These are phyloP conservation scores for Elongisporangium prolatum DNA, from an alignment of 352 stramenopile genomes.

Conservation along the genomic window DNA sequence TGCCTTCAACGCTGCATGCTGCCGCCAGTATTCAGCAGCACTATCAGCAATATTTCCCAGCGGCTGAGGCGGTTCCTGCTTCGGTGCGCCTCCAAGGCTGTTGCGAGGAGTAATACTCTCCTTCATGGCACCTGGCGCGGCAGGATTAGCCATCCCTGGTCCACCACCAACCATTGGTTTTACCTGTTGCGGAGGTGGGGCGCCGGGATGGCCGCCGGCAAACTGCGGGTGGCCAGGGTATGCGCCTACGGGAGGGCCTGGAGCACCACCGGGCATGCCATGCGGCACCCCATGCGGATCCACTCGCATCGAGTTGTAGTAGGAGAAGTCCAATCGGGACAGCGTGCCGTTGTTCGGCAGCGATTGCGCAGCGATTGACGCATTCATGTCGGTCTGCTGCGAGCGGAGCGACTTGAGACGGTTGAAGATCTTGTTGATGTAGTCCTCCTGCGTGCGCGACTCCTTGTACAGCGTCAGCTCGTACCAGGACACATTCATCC, in stretches of 20 bases:
- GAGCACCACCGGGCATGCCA: constrained; percentile 11
- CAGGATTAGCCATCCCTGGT: constrained; percentile 14
- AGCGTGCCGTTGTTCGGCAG: constrained; percentile 71
- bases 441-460: constrained; percentile 78
- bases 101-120: constrained; percentile 16
- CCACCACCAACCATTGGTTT: constrained; percentile 8
- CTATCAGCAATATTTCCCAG: constrained; percentile 28
- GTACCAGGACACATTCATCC: constrained; percentile 87
- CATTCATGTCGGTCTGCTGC: constrained; percentile 72
- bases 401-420: constrained; percentile 68
- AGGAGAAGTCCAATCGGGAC: constrained; percentile 66
- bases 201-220: constrained; percentile 17
- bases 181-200: constrained; percentile 9
- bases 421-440: constrained; percentile 88
- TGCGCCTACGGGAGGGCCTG: constrained; percentile 23
- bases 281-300: constrained; percentile 20
- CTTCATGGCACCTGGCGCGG: constrained; percentile 4
- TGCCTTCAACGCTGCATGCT: constrained; percentile 67
- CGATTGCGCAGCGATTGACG: constrained; percentile 53
- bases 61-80: constrained; percentile 10
- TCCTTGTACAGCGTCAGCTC: constrained; percentile 83
- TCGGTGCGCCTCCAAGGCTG: constrained; percentile 4
- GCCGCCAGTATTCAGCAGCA: constrained; percentile 69
- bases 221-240: constrained; percentile 41
- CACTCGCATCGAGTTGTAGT: constrained; percentile 65